Base-by-base conservation (phyloP, 805 yeast genomes). In the Wickerhamiella slavikovae region DNA sequence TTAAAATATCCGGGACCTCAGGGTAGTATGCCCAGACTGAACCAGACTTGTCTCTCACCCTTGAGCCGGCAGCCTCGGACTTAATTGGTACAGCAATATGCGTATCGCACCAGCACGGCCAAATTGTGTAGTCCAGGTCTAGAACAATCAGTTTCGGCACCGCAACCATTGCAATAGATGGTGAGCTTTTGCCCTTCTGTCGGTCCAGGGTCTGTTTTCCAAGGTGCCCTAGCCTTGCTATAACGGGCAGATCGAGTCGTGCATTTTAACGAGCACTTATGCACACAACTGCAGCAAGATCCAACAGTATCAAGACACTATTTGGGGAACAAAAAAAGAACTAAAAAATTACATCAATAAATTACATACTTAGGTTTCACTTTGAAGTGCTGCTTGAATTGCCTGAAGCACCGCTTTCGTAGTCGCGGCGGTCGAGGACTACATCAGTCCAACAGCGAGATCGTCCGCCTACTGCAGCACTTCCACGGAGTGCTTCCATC, bases 31-130 rank as follows among this genome's bases (percentile, higher is more conserved):
- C 46, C 11, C 77, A 52, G 24, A 59, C 53, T 38, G 55, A 66
- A 0, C 79, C 79, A 34, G 57, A 46, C 28, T 55, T 51, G 41
- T 75, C 85, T 1, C 56, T 51, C 2, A 71, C 55, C 3, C 49
- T 42, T 11, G 48, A 41, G 9, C 51, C 51, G 11, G 51, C 42
- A 13, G 36, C 32, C n/a, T 55, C 37, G 2, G 49, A 42, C 31
- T 54, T 55, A 15, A 71, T 34, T 0, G 83, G 83, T 5, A 66
- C 52, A 2, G 57, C 47, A 14, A 76, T 58, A 42, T 75, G 83
- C 1, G 79, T 73, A 41, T 75, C 83, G 48, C 83, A 74, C 83
- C 83, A 75, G 36, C 72, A 68, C 29, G 53, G 83, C 89, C 89
- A 75, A 20, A 75, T 49, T 0, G 89, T 75, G 43, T 69, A 75